phyloP scores from a whole-genome alignment of 306 rosid genomes.

The Corylus avellana region DNA sequence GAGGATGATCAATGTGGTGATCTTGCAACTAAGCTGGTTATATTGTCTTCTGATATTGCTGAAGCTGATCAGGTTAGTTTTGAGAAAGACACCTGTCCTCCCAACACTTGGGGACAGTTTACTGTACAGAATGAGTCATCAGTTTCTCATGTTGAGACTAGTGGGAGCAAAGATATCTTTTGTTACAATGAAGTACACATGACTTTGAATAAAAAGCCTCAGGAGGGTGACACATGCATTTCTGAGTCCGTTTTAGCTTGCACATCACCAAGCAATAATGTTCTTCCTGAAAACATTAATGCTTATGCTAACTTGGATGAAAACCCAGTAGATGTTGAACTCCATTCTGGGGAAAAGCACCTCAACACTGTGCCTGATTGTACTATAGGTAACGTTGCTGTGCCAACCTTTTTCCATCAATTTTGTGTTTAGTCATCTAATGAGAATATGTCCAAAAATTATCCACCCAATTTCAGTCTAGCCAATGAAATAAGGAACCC shows the following conservation, averaged over 20 bases:
- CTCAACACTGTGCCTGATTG: slow-evolving; percentile 34
- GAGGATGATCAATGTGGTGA: slow-evolving; percentile 44
- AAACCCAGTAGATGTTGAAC: slow-evolving; percentile 23
- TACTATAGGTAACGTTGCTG: slow-evolving; percentile 39
- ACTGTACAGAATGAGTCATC: slow-evolving; percentile 37
- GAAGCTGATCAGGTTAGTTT: slow-evolving; percentile 44
- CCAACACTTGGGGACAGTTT: slow-evolving; percentile 29
- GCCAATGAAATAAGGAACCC: slow-evolving; percentile 1
- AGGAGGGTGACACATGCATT: slow-evolving; percentile 28
- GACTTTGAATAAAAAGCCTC: slow-evolving; percentile 34
- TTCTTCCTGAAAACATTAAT: slow-evolving; percentile 39
- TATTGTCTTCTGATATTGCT: slow-evolving; percentile 37
- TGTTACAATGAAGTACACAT: slow-evolving; percentile 31
- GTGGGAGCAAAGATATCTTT: slow-evolving; percentile 29
- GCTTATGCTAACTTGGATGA: slow-evolving; percentile 27
- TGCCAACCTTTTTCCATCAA: slow-evolving; percentile 9
- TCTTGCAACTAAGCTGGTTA: slow-evolving; percentile 26
- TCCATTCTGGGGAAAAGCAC: slow-evolving; percentile 34
- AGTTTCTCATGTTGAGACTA: slow-evolving; percentile 33
- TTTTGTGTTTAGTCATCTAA: slow-evolving; percentile 16
- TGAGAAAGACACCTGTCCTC: slow-evolving; percentile 30
- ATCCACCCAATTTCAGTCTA: neutral
- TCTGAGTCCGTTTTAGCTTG: slow-evolving; percentile 43
- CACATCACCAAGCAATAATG: slow-evolving; percentile 26
- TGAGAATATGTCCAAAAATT: slow-evolving; percentile 3